These are phyloP conservation scores for Leucocoprinus leucothites DNA, from an alignment of 768 basidiomycete species.

Conservation along the genomic window DNA sequence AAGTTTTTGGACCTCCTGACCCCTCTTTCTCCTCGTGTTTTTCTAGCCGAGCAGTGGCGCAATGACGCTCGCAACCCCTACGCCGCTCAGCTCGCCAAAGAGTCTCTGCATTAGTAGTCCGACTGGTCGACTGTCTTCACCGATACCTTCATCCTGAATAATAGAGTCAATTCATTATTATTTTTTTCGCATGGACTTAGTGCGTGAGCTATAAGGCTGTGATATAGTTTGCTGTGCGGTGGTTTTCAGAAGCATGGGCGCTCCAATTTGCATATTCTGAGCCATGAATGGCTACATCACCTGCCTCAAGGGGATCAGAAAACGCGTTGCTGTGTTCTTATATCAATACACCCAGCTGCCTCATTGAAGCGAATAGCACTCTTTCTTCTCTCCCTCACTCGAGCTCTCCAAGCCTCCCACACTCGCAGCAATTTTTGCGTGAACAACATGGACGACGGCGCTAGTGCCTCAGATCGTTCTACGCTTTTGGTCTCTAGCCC, in stretches of 20 bases:
- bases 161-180: background rate
- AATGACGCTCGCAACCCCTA: conserved; percentile 84
- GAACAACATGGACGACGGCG: background rate
- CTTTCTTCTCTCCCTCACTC: no score
- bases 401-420: no score
- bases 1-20: background rate
- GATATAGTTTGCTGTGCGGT: no score
- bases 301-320: no score
- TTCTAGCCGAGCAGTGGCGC: conserved; percentile 59
- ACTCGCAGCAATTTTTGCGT: background rate
- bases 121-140: conserved; percentile 4
- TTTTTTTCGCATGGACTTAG: background rate
- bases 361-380: no score
- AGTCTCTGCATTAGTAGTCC: conserved; percentile 41
- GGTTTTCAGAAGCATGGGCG: no score
- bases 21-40: conserved; percentile 3
- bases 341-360: no score
- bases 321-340: no score
- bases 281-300: no score
- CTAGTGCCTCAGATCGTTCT: no score
- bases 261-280: no score
- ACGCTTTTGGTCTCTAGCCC: background rate
- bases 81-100: conserved; percentile 70
- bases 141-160: background rate
- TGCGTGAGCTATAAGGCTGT: background rate